These are phyloP conservation scores for Hanseniaspora taiwanica DNA, from an alignment of 805 yeast genomes.

Conservation along the genomic window DNA sequence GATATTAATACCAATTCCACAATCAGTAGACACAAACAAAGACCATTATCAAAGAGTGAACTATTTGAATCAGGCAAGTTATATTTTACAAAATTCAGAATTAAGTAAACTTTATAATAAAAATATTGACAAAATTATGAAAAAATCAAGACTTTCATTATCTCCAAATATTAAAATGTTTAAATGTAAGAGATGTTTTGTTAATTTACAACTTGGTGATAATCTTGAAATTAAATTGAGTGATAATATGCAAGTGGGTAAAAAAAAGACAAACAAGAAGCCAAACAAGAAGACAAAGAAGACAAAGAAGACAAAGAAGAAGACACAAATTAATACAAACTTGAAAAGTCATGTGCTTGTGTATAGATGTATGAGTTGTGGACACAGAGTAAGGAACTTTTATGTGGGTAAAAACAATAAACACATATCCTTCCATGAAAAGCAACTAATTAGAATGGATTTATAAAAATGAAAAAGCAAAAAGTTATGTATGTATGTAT, in stretches of 20 bases:
- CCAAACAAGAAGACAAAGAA: neutral
- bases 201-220: conserved; percentile 36
- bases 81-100: conserved; percentile 26
- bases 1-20: conserved; percentile 23
- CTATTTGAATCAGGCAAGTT: conserved; percentile 41
- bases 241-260: neutral
- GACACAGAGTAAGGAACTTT: neutral
- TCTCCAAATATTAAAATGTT: conserved; percentile 55
- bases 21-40: conserved; percentile 29
- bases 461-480: too few species aligned
- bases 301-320: neutral
- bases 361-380: neutral
- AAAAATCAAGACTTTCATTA: conserved; percentile 51
- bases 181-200: conserved; percentile 54
- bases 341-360: neutral
- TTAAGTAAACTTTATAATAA: conserved; percentile 45
- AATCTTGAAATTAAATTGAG: conserved; percentile 20
- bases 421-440: neutral
- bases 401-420: neutral
- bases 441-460: too few species aligned
- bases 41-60: conserved; percentile 51
- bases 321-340: neutral
- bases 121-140: conserved; percentile 46
- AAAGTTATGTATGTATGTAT: too few species aligned
- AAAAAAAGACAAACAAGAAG: neutral